A percentile compares a stretch with the other conserved stretches of the same genome.
These are phyloP conservation scores for Coemansia sp. DNA, from an alignment of 192 early-diverging fungal genomes.

Conservation along the genomic window DNA sequence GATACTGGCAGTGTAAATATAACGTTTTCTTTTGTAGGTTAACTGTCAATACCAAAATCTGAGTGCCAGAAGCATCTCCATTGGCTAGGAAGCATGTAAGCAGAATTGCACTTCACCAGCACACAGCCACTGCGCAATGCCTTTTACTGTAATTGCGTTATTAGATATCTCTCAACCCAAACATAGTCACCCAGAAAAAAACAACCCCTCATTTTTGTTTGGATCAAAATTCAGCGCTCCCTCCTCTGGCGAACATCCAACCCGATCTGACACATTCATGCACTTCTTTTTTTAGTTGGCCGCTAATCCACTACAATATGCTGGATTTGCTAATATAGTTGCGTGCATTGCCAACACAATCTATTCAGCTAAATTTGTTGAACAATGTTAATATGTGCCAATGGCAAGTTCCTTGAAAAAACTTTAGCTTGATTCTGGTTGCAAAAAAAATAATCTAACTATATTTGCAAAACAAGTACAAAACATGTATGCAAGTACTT, in stretches of 20 bases:
- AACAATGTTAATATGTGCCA: neutral
- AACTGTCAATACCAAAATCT: neutral
- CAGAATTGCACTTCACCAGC: neutral
- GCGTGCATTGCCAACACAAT: neutral
- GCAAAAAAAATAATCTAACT: neutral
- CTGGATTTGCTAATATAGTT: neutral
- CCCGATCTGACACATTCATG: neutral
- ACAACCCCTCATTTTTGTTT: neutral
- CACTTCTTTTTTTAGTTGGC: neutral
- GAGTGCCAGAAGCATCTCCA: neutral
- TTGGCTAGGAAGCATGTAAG: neutral
- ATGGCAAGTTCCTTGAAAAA: neutral
- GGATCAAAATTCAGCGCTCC: neutral
- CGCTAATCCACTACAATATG: neutral
- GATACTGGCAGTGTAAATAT: neutral
- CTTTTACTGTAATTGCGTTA: neutral
- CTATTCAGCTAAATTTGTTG: neutral
- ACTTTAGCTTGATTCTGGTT: neutral
- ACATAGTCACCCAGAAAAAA: neutral
- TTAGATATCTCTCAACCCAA: neutral
- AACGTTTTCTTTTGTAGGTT: neutral
- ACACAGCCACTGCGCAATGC: neutral
- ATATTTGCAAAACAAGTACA: neutral
- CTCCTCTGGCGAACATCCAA: neutral
- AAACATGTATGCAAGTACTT: neutral